Conservation (phyloP, 768 basidiomycete genomes). For the Russula sp. region DNA sequence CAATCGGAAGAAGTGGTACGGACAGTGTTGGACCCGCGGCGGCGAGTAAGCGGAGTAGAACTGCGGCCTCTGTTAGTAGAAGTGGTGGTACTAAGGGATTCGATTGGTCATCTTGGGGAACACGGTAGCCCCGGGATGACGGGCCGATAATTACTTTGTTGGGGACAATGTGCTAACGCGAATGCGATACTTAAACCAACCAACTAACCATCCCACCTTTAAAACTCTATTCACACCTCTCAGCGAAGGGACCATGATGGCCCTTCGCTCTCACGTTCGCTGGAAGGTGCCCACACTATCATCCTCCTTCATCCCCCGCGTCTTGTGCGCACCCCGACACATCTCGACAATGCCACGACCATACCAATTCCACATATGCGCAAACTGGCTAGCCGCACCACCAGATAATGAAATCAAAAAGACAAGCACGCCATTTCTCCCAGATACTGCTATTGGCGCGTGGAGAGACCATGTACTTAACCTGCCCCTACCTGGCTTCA, state of each 20-base stretch:
- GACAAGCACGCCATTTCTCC: slow-evolving; percentile 51
- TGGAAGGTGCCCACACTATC: slow-evolving; percentile 5
- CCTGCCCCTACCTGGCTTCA: slow-evolving; percentile 42
- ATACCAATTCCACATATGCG: slow-evolving; percentile 73
- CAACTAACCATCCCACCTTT: neutral
- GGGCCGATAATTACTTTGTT: neutral
- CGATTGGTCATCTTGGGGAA: slow-evolving; percentile 15
- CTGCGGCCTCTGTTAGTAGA: neutral
- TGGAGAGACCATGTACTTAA: slow-evolving; percentile 70
- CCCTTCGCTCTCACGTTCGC: neutral
- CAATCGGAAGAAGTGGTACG: neutral
- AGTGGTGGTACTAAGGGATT: neutral
- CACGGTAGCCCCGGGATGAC: neutral
- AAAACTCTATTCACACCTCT: slow-evolving; percentile 2
- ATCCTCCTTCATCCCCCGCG: neutral
- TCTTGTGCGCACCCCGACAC: slow-evolving; percentile 11
- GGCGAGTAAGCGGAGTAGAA: slow-evolving; percentile 10
- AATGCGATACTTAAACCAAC: no score
- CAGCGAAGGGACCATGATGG: neutral
- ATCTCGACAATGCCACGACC: slow-evolving; percentile 42
- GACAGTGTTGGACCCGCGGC: neutral
- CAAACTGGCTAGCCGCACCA: slow-evolving; percentile 77
- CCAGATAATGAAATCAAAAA: slow-evolving; percentile 37
- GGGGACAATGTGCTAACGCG: no score
- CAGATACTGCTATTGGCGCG: slow-evolving; percentile 54